phyloP scores from a whole-genome alignment of 2,329 filamentous ascomycete species.

The Parastagonospora avenae region DNA sequence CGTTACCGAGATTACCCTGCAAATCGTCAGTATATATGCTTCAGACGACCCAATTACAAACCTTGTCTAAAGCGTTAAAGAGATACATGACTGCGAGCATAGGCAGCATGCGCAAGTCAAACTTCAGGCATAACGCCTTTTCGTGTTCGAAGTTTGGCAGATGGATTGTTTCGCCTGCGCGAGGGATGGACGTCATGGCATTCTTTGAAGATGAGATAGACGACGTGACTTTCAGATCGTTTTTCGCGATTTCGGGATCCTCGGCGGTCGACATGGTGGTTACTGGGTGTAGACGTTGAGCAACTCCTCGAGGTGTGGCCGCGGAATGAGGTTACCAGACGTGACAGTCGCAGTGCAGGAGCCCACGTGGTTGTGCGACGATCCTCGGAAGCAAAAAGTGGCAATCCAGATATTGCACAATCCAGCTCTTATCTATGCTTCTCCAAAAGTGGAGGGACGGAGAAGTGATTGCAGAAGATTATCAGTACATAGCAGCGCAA shows the following conservation, averaged over 20 bases:
- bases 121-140: conserved; percentile 57
- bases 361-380: neutral
- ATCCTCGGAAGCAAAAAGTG: neutral
- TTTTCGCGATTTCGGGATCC: conserved; percentile 37
- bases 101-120: conserved; percentile 61
- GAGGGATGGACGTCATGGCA: conserved; percentile 21
- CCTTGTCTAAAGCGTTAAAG: conserved; percentile 52
- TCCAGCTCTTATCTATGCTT: neutral
- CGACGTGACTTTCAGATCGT: conserved; percentile 32
- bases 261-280: conserved; percentile 29
- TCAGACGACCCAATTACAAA: neutral
- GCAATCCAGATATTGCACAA: neutral
- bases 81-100: conserved; percentile 66
- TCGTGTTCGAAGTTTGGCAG: conserved; percentile 45
- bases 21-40: conserved; percentile 16
- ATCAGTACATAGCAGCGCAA: neutral
- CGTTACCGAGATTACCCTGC: conserved; percentile 47
- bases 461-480: neutral
- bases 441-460: neutral
- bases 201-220: conserved; percentile 32
- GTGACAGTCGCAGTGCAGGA: too few species aligned
- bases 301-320: neutral
- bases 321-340: neutral
- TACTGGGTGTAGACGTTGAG: neutral
- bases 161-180: conserved; percentile 39